Base-by-base conservation (phyloP, 192 early-diverging fungal genomes). In the Entomortierella lignicola region DNA sequence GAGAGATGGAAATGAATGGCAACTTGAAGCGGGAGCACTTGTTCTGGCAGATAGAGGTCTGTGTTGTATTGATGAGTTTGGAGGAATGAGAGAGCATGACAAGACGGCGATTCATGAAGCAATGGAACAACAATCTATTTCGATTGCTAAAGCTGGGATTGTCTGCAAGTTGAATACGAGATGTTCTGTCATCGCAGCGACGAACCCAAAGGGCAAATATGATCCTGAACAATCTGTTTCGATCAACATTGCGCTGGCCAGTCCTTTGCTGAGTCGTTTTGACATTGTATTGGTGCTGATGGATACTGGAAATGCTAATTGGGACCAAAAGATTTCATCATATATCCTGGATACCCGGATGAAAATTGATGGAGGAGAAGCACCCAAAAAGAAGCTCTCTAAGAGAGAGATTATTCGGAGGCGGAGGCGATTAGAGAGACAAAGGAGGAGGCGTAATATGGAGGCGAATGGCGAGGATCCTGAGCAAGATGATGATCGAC, bases 51-150 rank as follows among this genome's bases (percentile, higher is more conserved):
- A 94, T 69, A 81, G 91, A 6, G 93, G 93, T 0, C 37, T 94
- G 6, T 94, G 93, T 63, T 94, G 92, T 64, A 93, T 94, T 53
- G 93, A 94, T 59, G 93, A 94, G 81, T 94, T 94, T 88, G 92
- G 91, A 15, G 90, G 89, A 52, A 91, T 94, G 60, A 64, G 89
- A 20, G 91, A 92, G 56, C 70, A 86, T 11, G 92, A 94, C 59
- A 91, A 92, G 68, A 88, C 88, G 8, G 87, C 91, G 2, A 90
- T 94, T 23, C 88, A 91, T 51, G 93, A 94, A 62, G 93, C 92
- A 2, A 94, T 94, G 93, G 93, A 94, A 62, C 93, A 94, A 80
- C 93, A 94, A 72, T 91, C 91, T 20, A 92, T 94, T 23, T 89
- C 87, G 51, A 89, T 94, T 11, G 92, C 93, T 34, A 94, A 94